phyloP scores from a whole-genome alignment of 2,329 filamentous ascomycete genomes.

The Calonectria montana region DNA sequence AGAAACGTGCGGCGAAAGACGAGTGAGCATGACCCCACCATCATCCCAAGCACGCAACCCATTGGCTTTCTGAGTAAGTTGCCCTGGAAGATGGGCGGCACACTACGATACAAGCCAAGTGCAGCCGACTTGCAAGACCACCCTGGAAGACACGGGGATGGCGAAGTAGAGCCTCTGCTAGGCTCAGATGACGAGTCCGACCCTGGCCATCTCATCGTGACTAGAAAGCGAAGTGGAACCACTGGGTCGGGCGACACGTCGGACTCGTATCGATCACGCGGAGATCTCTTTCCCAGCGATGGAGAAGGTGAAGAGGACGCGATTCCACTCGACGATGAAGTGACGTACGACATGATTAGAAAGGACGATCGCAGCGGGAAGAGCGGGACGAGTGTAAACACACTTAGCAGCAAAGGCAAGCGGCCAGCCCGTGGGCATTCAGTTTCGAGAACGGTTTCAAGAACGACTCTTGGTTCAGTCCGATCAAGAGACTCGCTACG shows the following conservation, averaged over 20 bases:
- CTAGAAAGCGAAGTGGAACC: slow-evolving; percentile 78
- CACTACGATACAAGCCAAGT: slow-evolving; percentile 88
- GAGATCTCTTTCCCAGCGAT: slow-evolving; percentile 92
- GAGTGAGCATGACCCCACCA: slow-evolving; percentile 79
- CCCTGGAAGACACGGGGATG: slow-evolving; percentile 66
- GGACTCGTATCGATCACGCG: slow-evolving; percentile 87
- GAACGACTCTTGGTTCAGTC: slow-evolving; percentile 65
- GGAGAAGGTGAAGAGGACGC: slow-evolving; percentile 90
- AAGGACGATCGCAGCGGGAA: slow-evolving; percentile 75
- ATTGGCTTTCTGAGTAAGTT: slow-evolving; percentile 86
- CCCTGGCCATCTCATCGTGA: slow-evolving; percentile 44
- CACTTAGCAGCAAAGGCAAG: slow-evolving; percentile 69
- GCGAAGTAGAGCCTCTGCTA: slow-evolving; percentile 79
- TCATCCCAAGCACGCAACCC: slow-evolving; percentile 89
- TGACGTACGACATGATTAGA: slow-evolving; percentile 83
- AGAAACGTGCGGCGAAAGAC: slow-evolving; percentile 63
- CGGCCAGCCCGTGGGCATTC: slow-evolving; percentile 52
- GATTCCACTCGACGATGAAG: slow-evolving; percentile 91
- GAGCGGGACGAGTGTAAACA: slow-evolving; percentile 64
- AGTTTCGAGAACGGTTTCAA: slow-evolving; percentile 65
- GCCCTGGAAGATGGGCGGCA: slow-evolving; percentile 86
- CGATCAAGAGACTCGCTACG: slow-evolving; percentile 46
- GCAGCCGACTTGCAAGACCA: slow-evolving; percentile 92
- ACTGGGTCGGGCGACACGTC: slow-evolving; percentile 83
- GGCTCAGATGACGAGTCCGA: slow-evolving; percentile 48